Evolutionary conservation across 1,284 basidiomycete species (phyloP), one percentile per base, ranked within the genome.

Genomic region (Irpex lacteus): DNA sequence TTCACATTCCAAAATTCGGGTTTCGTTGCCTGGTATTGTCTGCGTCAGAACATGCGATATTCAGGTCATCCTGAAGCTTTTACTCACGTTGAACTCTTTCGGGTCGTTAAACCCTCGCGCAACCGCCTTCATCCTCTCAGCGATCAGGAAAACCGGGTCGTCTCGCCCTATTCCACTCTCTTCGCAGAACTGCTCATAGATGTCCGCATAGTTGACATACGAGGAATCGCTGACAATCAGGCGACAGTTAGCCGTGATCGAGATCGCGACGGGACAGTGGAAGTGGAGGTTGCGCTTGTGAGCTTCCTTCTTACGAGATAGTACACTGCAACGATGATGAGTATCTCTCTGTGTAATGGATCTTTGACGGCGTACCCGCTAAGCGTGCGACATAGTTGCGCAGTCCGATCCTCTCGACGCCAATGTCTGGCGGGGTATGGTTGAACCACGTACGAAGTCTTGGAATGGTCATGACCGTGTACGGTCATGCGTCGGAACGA

Each of bases 401-500:
- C 92, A 58, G 96, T 89, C 59, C 95, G 85, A 73, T 99, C 98
- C 78, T 99, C 98, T 34, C 98, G 85, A 40, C 97, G 90, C 70
- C 91, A 92, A 71, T 96, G 93, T 38, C 96, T 85, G 58, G 90
- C 89, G 34, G 91, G 90, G 2, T 97, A 96, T 67, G 95, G 81
- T 76, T 99, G 98, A 4, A 98, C 94, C 32, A 92, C 89, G 77
- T 99, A 99, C 0, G 91, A 90, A 62, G 94, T 94, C 64, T 81
- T 85, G 38, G 94, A 92, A 65, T 95, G 94, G 75, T 99, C 97
- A 71, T 89, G 90, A n/a, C 96, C 96, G 70, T 96, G 86, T 71
- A 99, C 89, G 0, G 91, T 94, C 73, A 99, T 87, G 38, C 98
- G 87, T 64, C 94, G 90, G 86, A 92, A 98, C 73, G 90, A 96